A percentile compares a stretch with the other conserved stretches of the same genome.
Conservation (phyloP, 1,139 yeast genomes). For the Debaryomyces nepalensis region DNA sequence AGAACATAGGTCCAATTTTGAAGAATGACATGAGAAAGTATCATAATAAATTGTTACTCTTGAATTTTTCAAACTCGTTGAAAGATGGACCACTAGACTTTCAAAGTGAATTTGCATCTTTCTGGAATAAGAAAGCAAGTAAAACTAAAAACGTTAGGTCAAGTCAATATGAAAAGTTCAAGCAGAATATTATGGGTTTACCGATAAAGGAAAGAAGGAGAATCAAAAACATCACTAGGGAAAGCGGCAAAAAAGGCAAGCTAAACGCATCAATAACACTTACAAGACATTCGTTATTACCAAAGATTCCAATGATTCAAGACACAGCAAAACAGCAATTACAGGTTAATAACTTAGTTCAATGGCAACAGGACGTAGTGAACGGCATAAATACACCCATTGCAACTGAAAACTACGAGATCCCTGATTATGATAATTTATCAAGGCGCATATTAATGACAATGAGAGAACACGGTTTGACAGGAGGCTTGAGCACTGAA, state of each 20-base stretch:
- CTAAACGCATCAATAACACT: slow-evolving; percentile 76
- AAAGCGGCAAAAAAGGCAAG: slow-evolving; percentile 77
- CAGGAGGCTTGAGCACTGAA: slow-evolving; percentile 74
- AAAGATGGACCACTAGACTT: slow-evolving; percentile 62
- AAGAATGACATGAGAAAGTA: slow-evolving; percentile 53
- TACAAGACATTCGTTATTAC: slow-evolving; percentile 83
- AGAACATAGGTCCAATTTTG: slow-evolving; percentile 57
- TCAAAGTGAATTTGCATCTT: slow-evolving; percentile 56
- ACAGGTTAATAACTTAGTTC: slow-evolving; percentile 62
- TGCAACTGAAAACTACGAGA: slow-evolving; percentile 74
- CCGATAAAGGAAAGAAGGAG: slow-evolving; percentile 86
- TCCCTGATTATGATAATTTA: slow-evolving; percentile 80
- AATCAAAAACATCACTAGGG: slow-evolving; percentile 80
- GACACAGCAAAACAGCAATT: slow-evolving; percentile 57
- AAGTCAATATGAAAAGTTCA: slow-evolving; percentile 77
- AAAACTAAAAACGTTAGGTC: slow-evolving; percentile 54
- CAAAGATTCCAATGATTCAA: slow-evolving; percentile 83
- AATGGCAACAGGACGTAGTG: slow-evolving; percentile 93
- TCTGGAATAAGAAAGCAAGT: slow-evolving; percentile 54
- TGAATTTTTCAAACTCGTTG: slow-evolving; percentile 83
- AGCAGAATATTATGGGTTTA: slow-evolving; percentile 84
- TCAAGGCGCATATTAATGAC: slow-evolving; percentile 77
- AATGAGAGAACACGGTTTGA: slow-evolving; percentile 89
- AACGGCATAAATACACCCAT: slow-evolving; percentile 89
- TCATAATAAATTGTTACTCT: slow-evolving; percentile 82